Base-by-base conservation (phyloP, 257 asterid genomes). In the Forsythia viridissima region DNA sequence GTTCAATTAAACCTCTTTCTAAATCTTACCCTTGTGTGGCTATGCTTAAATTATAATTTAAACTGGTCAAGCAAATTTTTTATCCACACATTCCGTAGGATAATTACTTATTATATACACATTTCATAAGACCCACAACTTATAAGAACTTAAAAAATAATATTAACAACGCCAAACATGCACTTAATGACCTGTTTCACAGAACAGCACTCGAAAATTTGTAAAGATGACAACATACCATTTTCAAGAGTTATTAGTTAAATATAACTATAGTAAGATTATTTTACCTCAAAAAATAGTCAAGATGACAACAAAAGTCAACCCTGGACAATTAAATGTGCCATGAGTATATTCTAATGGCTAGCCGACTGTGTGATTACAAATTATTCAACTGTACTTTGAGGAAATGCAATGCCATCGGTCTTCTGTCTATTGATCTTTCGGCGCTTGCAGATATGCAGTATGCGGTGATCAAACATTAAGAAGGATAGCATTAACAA, bases 391-490 rank as follows among this genome's bases (percentile, higher is more conserved):
- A 24, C 38, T 63, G 70, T 63, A 63, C 15, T 63, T 24, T 63
- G 70, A 63, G 18, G 40, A 21, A 24, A 61, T 5, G 37, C 38
- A 41, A 73, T 21, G 12, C 48, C 34, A 30, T 1, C 34, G 34
- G 34, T 30, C 34, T 30, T 30, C 34, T 68, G 76, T 75, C 24
- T 75, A 68, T 76, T 81, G 46, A 82, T 61, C 55, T 16, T 15
- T 76, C 77, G 61, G 36, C 66, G 70, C 86, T 73, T 85, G 87
- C 91, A 94, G 99, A 74, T 94, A 94, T 85, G 98, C 99, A 85
- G 81, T 94, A 81, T 94, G 97, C 80, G 98, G 99, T 70, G 99
- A 94, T 87, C 92, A 76, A 82, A 93, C 99, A 78, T 85, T 94
- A 85, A 88, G 89, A 90, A 91, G 90, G 87, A 90, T 94, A 81